Evolutionary conservation across 805 yeast genomes (phyloP).

Genomic region (Candida cerambycidarum): DNA sequence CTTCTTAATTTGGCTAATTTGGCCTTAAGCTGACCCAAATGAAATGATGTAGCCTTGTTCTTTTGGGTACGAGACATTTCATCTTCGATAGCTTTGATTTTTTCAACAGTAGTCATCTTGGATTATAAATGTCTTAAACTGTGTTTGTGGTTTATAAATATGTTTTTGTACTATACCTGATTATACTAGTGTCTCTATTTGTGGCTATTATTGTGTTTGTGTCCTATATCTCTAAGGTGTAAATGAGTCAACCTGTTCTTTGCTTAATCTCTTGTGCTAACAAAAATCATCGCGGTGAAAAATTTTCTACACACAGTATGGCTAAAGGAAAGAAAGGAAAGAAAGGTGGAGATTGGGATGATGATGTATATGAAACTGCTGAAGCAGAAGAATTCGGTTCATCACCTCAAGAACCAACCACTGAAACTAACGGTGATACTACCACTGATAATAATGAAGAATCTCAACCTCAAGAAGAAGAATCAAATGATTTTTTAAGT

Average conservation of each 20-base stretch:
- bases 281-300: conserved; percentile 9
- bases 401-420: conserved; percentile 42
- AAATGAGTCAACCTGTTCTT: neutral
- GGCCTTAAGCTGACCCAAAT: conserved; percentile 95
- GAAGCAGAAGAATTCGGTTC: conserved; percentile 24
- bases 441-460: conserved; percentile 29
- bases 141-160: neutral
- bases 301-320: conserved; percentile 27
- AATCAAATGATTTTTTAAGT: conserved; percentile 67
- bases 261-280: neutral
- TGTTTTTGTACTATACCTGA: neutral
- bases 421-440: conserved; percentile 17
- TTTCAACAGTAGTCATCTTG: conserved; percentile 48
- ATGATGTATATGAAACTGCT: conserved; percentile 38
- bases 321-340: conserved; percentile 59
- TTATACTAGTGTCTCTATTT: neutral
- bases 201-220: too few relatives aligned
- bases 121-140: too few relatives aligned
- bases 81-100: conserved; percentile 86
- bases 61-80: conserved; percentile 98
- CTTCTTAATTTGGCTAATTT: conserved; percentile 93
- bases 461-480: conserved; percentile 1
- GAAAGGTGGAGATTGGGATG: conserved; percentile 78
- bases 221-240: neutral
- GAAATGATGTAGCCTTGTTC: conserved; percentile 96